Evolutionary conservation across 2,329 filamentous ascomycete species (phyloP).

Genomic region (Geosmithia morbida): DNA sequence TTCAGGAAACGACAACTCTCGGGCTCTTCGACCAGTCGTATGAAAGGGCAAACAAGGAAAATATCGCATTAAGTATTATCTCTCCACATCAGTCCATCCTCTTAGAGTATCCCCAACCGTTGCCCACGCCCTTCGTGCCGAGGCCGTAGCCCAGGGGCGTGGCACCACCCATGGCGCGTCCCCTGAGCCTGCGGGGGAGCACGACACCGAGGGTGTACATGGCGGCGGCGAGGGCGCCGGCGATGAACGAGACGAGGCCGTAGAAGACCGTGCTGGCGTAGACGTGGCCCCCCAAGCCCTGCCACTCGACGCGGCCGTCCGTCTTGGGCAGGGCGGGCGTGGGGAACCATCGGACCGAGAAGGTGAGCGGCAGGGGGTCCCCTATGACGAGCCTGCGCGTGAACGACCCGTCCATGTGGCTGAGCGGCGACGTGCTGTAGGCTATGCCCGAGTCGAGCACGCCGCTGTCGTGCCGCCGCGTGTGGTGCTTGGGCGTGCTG

Average conservation of each 20-base stretch:
- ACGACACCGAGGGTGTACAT: conserved; percentile 49
- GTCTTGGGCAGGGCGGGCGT: conserved; percentile 54
- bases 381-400: conserved; percentile 67
- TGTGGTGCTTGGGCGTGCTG: conserved; percentile 45
- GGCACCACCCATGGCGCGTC: conserved; percentile 36
- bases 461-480: conserved; percentile 52
- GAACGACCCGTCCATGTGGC: conserved; percentile 37
- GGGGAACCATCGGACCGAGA: conserved; percentile 80
- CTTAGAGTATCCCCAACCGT: conserved; percentile 47
- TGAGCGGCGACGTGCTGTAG: conserved; percentile 66
- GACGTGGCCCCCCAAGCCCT: conserved; percentile 48
- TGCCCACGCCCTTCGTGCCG: conserved; percentile 30
- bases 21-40: not conserved
- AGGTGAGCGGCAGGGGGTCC: conserved; percentile 63
- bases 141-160: conserved; percentile 43
- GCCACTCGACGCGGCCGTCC: conserved; percentile 51
- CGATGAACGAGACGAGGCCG: conserved; percentile 41
- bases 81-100: conserved; percentile 24
- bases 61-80: too few species aligned
- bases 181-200: conserved; percentile 36
- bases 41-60: too few species aligned
- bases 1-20: not conserved
- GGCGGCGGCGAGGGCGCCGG: conserved; percentile 36
- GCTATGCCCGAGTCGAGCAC: conserved; percentile 79
- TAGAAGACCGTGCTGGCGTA: conserved; percentile 52